Conservation (phyloP, 2,329 filamentous ascomycete species). For the Colletotrichum siamense region DNA sequence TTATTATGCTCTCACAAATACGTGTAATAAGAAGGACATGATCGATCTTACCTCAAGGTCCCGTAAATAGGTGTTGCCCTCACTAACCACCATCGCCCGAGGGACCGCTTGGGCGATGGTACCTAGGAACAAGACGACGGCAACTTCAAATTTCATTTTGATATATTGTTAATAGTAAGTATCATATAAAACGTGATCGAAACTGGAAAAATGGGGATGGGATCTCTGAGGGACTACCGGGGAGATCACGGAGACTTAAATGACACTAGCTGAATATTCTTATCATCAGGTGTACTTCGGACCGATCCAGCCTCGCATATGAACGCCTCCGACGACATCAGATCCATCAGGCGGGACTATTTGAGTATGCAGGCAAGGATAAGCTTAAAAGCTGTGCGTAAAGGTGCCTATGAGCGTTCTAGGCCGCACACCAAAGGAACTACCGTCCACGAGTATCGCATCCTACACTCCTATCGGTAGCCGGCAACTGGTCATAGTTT, state of each 20-base stretch:
- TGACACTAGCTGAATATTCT: neutral
- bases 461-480: neutral
- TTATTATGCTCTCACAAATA: neutral
- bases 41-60: neutral
- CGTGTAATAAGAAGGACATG: no score
- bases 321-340: neutral
- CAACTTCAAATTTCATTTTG: neutral
- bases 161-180: neutral
- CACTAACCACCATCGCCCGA: neutral
- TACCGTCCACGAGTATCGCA: neutral
- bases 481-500: neutral
- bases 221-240: rapidly evolving
- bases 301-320: neutral
- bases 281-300: neutral
- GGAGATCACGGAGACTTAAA: neutral
- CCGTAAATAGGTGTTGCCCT: neutral
- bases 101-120: neutral
- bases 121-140: neutral
- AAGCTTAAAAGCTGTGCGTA: neutral
- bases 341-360: neutral
- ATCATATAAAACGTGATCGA: rapidly evolving
- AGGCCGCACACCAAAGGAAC: neutral
- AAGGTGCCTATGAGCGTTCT: neutral
- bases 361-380: neutral
- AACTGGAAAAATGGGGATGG: neutral